A percentile compares a stretch with the other conserved stretches of the same genome.
Evolutionary conservation across 805 yeast genomes (phyloP).

Genomic region (Saturnispora hagleri): DNA sequence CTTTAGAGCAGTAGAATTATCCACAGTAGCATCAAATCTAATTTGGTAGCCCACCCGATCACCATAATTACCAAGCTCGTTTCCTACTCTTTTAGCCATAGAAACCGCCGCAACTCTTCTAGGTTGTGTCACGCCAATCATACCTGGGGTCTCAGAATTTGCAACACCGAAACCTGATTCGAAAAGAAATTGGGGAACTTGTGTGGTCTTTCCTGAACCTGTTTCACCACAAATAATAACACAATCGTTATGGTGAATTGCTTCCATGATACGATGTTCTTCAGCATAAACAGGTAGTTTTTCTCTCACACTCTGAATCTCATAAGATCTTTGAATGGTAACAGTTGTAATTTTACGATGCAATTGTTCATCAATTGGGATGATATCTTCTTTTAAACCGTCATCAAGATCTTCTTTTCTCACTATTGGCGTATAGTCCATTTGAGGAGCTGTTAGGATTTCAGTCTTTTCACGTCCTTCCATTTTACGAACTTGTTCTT

Average conservation of each 20-base stretch:
- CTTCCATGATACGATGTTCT: conserved; percentile 93
- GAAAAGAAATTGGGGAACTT: conserved; percentile 89
- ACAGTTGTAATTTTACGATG: conserved; percentile 60
- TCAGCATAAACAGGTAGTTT: conserved; percentile 82
- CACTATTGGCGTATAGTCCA: conserved; percentile 44
- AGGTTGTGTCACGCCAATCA: conserved; percentile 96
- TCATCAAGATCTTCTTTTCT: conserved; percentile 68
- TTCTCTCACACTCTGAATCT: conserved; percentile 58
- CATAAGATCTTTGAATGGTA: conserved; percentile 53
- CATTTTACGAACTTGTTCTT: conserved; percentile 51
- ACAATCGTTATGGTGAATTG: conserved; percentile 84
- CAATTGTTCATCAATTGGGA: conserved; percentile 47
- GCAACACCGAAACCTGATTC: conserved; percentile 81
- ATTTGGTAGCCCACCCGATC: conserved; percentile 71
- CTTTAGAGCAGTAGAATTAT: conserved; percentile 60
- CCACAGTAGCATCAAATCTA: conserved; percentile 64
- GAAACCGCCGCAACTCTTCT: conserved; percentile 92
- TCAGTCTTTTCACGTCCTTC: conserved; percentile 49
- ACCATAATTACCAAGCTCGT: conserved; percentile 68
- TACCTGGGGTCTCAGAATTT: conserved; percentile 65
- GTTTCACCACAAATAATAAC: conserved; percentile 94
- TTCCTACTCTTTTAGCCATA: conserved; percentile 73
- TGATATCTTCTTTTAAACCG: conserved; percentile 49
- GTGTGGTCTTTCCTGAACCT: conserved; percentile 98
- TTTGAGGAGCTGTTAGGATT: conserved; percentile 41